These are phyloP conservation scores for Cydonia oblonga DNA, from an alignment of 331 rosid genomes.

Conservation along the genomic window DNA sequence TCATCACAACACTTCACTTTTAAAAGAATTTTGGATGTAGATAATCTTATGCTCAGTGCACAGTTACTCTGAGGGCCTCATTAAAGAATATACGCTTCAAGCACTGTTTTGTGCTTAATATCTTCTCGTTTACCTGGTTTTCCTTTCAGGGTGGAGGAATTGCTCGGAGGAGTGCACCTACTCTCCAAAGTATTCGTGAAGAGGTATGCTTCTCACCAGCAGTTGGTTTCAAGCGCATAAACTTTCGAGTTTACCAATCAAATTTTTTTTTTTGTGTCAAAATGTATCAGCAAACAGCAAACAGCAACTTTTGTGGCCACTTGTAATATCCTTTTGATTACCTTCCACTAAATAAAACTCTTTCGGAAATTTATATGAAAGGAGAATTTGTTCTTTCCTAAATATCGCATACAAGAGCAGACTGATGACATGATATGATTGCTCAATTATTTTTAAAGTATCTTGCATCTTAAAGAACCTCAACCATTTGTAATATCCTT, in stretches of 20 bases:
- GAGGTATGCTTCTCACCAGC: slow-evolving; percentile 48
- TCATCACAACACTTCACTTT: neutral
- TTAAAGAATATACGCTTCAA: neutral
- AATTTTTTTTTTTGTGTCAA: too few relatives aligned
- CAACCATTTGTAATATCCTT: neutral
- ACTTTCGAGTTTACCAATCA: neutral
- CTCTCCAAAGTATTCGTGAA: slow-evolving; percentile 68
- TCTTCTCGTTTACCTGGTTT: slow-evolving; percentile 7
- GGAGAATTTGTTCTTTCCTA: neutral
- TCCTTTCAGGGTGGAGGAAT: slow-evolving; percentile 74
- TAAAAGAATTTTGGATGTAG: neutral
- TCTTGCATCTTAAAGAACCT: neutral
- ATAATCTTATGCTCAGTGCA: neutral
- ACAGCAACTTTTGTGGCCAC: neutral
- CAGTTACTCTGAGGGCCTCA: neutral
- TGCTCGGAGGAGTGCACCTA: slow-evolving; percentile 89
- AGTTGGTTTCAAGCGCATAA: neutral
- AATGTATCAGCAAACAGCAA: neutral
- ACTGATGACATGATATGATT: neutral
- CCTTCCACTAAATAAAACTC: neutral
- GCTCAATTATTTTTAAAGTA: too few relatives aligned
- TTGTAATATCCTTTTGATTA: neutral
- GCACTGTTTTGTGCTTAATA: neutral
- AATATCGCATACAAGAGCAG: neutral
- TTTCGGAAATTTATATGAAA: neutral